Evolutionary conservation across 2,329 filamentous ascomycete species (phyloP), one percentile per base, ranked within the genome.

Genomic region (Epichloe sp.): DNA sequence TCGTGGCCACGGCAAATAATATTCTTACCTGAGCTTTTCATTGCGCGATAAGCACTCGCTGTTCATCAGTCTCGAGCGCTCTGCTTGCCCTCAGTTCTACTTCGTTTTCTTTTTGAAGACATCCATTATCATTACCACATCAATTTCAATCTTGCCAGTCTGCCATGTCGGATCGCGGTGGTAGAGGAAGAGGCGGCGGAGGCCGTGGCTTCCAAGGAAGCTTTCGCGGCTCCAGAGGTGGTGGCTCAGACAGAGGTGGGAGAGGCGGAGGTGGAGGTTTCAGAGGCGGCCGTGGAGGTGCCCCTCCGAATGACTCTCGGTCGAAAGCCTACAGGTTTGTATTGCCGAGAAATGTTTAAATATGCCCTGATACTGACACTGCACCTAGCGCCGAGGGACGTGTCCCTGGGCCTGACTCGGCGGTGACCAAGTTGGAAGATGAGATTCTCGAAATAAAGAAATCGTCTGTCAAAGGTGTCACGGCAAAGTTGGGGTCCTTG

Each of bases 381-480:
- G 26, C 38, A 35, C 5, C 7, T 41, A 66, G 67, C 11, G 53
- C 63, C 3, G 55, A 57, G 7, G 56, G 53, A 40, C 36, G 36
- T 40, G 51, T 53, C 44, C 59, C 57, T 4, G 36, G 51, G 3
- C 59, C 58, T 1, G 64, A 70, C 40, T 21, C 55, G 17, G 35
- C 53, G 11, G 56, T 70, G 34, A 59, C 59, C 1, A 48, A 65
- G 19, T 63, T 76, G 0, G 74, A 77, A 53, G 56, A 76, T 49
- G 57, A 64, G 6, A 61, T 75, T 4, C 53, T 74, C 36, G 57
- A 47, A 37, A 41, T 26, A 2, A 60, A 68, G 21, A 56, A 63
- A 3, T 53, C 60, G 2, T 59, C 63, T 6, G 56, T 64, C 34
- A 51, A 55, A 11, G 54, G 57, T n/a, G 50, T 75, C 2, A 60